Base-by-base conservation (phyloP, 1,284 basidiomycete genomes). In the Apiotrichum porosum region DNA sequence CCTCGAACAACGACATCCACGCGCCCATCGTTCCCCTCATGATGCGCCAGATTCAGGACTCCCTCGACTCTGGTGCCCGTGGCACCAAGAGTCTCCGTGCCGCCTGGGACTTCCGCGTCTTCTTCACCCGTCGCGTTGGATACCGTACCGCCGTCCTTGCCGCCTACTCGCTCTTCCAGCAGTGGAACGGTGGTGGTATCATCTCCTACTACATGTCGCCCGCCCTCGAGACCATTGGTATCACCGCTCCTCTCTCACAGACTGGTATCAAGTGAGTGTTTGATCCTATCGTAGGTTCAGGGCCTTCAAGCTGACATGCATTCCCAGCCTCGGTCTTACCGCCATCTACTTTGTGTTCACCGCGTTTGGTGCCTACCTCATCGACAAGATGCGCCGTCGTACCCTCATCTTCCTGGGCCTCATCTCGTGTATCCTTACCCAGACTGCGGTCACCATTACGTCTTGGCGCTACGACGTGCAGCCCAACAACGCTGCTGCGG, bases 21-120 rank as follows among this genome's bases (percentile, higher is more conserved):
- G 80, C 79, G 1, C 79, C 79, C 9, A 62, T 80, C 9, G 66
- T 81, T 23, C 65, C 76, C 18, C 65, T 80, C 9, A 76, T 80
- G 60, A 77, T 80, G 67, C 70, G 73, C 34, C 79, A 80, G 56
- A 79, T 80, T 31, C 73, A 78, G 51, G 78, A 79, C 61, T 76
- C 51, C 5, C 41, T 62, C 24, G 38, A 46, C 18, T 56, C 54
- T 6, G 53, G 49, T 14, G 54, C 56, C 26, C 49, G 59, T 30
- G 43, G 51, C 26, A 80, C 24, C n/a, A 48, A 48, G 46, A 42
- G 23, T 17, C 39, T 48, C 22, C 46, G 46, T 8, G 38, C 46
- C 15, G 36, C 76, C 74, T 81, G 79, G 79, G 79, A 81, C 57
- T 80, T 78, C 69, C 65, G 78, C 23, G 72, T 37, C 12, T 42